These are phyloP conservation scores for Metschnikowia similis DNA, from an alignment of 805 yeast genomes.

Conservation along the genomic window DNA sequence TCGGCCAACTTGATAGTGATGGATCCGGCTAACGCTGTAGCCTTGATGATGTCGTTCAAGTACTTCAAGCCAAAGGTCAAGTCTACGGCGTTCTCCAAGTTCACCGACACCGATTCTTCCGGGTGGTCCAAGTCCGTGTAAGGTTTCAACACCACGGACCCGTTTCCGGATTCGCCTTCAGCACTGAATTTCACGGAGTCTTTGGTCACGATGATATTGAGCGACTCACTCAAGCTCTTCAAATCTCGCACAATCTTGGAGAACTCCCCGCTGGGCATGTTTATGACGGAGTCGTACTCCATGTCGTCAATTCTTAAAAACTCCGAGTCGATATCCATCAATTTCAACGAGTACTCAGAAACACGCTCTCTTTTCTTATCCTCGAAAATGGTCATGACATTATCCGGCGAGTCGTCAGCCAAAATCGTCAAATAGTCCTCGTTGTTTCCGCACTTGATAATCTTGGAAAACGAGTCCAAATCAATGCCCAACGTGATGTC, in stretches of 20 bases:
- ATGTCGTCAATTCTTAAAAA: conserved; percentile 90
- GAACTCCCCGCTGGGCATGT: conserved; percentile 85
- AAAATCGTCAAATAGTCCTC: conserved; percentile 82
- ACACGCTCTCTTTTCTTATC: conserved; percentile 87
- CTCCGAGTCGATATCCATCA: conserved; percentile 96
- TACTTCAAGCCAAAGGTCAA: conserved; percentile 90
- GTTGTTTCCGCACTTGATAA: conserved; percentile 86
- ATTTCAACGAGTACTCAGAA: conserved; percentile 83
- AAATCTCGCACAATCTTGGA: conserved; percentile 87
- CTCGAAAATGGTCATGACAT: conserved; percentile 78
- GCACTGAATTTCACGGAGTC: conserved; percentile 86
- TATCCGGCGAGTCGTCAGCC: conserved; percentile 86
- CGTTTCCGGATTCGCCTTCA: conserved; percentile 89
- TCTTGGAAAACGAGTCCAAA: conserved; percentile 79
- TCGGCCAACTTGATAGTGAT: conserved; percentile 85
- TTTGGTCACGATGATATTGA: conserved; percentile 81
- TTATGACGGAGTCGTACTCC: conserved; percentile 81
- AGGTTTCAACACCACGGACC: conserved; percentile 82
- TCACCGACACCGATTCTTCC: conserved; percentile 68
- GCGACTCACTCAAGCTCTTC: conserved; percentile 79
- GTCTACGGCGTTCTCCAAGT: conserved; percentile 80
- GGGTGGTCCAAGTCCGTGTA: conserved; percentile 76
- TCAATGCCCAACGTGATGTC: conserved; percentile 90
- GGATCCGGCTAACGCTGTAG: conserved; percentile 68
- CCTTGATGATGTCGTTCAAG: conserved; percentile 86